Evolutionary conservation across 2,329 filamentous ascomycete species (phyloP).

Genomic region (Nemania diffusa): DNA sequence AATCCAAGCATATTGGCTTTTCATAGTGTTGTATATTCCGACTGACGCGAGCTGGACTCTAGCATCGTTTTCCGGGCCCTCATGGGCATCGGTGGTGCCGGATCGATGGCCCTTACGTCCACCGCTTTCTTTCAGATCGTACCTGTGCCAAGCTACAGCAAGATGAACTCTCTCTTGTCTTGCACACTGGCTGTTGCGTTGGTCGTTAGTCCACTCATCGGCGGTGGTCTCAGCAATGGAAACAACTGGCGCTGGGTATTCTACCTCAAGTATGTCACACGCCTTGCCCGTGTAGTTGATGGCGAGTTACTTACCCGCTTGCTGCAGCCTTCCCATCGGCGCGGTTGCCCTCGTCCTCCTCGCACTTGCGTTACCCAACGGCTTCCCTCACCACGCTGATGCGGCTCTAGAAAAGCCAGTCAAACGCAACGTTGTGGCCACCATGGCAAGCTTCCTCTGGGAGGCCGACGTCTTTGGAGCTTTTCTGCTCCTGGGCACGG

Average conservation of each 20-base stretch:
- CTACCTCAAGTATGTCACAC: conserved; percentile 32
- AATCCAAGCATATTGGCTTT: background rate
- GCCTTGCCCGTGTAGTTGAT: too few species aligned
- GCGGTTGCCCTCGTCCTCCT: too few species aligned
- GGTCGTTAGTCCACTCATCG: conserved; percentile 32
- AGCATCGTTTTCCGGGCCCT: conserved; percentile 39
- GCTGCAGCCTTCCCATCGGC: too few species aligned
- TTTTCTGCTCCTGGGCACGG: too few species aligned
- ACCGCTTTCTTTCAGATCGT: conserved; percentile 79
- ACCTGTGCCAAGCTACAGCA: conserved; percentile 52
- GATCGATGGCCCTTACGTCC: conserved; percentile 75
- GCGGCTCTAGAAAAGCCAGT: too few species aligned
- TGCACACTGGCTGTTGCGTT: background rate
- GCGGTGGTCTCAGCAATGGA: conserved; percentile 29
- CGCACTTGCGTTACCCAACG: too few species aligned
- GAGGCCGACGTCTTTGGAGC: too few species aligned
- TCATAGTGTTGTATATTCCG: background rate
- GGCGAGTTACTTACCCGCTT: too few species aligned
- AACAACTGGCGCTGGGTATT: conserved; percentile 38
- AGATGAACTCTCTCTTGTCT: too few species aligned
- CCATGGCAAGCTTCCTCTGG: too few species aligned
- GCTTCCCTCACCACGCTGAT: too few species aligned
- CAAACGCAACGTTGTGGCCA: too few species aligned
- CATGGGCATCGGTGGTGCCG: conserved; percentile 71
- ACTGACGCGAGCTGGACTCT: background rate